A percentile compares a stretch with the other conserved stretches of the same genome.
phyloP scores from a whole-genome alignment of 2,329 filamentous ascomycete genomes.

The Claviceps capensis region DNA sequence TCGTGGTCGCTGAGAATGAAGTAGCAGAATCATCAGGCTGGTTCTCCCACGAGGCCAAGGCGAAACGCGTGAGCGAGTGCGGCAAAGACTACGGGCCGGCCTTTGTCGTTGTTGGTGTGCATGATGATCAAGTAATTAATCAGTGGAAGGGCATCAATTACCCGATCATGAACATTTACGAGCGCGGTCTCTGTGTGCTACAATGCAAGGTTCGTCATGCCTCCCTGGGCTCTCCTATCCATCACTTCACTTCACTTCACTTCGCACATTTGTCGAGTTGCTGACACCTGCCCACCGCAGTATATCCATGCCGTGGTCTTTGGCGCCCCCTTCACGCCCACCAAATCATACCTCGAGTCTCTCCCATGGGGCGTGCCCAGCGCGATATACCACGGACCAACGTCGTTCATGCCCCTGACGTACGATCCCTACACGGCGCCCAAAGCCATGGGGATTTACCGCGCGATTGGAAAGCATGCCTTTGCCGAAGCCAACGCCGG shows the following conservation, averaged over 20 bases:
- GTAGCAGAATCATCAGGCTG: conserved; percentile 56
- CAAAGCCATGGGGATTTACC: conserved; percentile 74
- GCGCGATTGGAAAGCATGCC: conserved; percentile 59
- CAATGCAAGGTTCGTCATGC: conserved; percentile 64
- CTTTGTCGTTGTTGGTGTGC: conserved; percentile 85
- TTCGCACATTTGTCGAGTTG: background rate
- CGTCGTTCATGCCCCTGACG: conserved; percentile 69
- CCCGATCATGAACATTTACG: conserved; percentile 98
- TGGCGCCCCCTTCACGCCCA: conserved; percentile 77
- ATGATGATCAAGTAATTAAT: conserved; percentile 92
- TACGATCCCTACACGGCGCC: conserved; percentile 72
- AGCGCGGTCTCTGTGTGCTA: conserved; percentile 85
- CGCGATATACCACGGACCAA: conserved; percentile 92
- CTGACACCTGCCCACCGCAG: conserved; percentile 26
- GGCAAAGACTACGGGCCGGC: conserved; percentile 67
- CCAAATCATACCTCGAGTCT: conserved; percentile 59
- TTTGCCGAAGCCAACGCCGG: conserved; percentile 85
- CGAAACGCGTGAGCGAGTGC: conserved; percentile 41
- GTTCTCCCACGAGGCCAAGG: conserved; percentile 52
- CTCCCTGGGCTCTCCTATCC: background rate
- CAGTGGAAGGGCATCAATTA: conserved; percentile 96
- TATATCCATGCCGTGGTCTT: conserved; percentile 84
- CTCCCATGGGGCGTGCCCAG: conserved; percentile 63
- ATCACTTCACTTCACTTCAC: no score
- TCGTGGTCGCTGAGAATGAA: conserved; percentile 59